Base-by-base conservation (phyloP, 2,329 filamentous ascomycete species). In the Shiraia sp. region DNA sequence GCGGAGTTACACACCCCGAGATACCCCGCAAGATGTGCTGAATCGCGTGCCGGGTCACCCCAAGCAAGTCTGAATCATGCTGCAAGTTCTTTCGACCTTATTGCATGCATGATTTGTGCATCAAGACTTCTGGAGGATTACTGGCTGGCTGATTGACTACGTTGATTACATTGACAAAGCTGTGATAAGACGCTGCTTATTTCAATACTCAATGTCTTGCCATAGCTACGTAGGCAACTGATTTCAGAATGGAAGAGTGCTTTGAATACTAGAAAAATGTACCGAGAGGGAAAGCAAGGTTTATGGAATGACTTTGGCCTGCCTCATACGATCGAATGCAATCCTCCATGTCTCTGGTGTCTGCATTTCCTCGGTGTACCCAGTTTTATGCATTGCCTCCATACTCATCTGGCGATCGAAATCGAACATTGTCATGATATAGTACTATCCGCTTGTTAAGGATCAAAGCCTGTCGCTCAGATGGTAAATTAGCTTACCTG, bases 401-500 rank as follows among this genome's bases (percentile, higher is more conserved):
- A 75, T 53, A 39, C 72, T 75, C 50, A 78, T 55, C 36, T 77
- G 72, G 16, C 75, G 65, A 45, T 79, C 74, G 46, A 78, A 77
- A 5, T 68, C 71, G 35, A 78, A 57, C 73, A 63, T 55, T 0
- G 56, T 63, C 62, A 65, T 65, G 40, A 65, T 65, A 32, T 52
- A 62, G 32, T 63, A 59, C 62, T 65, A 32, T 6, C n/a, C n/a
- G n/a, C n/a, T n/a, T n/a, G n/a, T n/a, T n/a, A n/a, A n/a, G n/a
- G n/a, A n/a, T n/a, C n/a, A n/a, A n/a, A n/a, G n/a, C 26, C 10
- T 17, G 28, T 7, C 12, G 6, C 5, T 8, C 5, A n/a, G 13
- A 23, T 12, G 12, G 7, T 14, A 15, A 8, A 16, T 6, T 17
- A 16, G 24, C 55, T 37, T 50, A 63, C 61, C 49, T 65, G 60